phyloP scores from a whole-genome alignment of 495 filamentous ascomycete genomes.

The Aspergillus avenaceus region DNA sequence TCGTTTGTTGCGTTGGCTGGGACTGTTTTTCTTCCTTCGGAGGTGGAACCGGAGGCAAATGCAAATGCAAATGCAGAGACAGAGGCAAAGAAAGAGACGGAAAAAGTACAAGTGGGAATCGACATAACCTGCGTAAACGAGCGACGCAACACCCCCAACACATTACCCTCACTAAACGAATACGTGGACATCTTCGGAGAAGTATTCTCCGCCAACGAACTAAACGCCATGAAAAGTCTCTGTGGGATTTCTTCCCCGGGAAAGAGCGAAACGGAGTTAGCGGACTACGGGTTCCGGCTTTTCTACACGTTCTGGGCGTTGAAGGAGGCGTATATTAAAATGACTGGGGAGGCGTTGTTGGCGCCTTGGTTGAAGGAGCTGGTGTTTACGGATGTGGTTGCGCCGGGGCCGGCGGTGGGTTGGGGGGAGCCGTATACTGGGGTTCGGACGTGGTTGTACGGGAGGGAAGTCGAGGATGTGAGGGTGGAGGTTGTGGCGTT shows the following conservation, averaged over 20 bases:
- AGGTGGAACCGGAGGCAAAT: too few relatives aligned
- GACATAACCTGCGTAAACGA: slow-evolving; percentile 77
- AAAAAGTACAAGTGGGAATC: slow-evolving; percentile 60
- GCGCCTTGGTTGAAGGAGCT: slow-evolving; percentile 71
- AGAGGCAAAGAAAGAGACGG: too few relatives aligned
- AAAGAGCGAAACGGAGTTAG: slow-evolving; percentile 16
- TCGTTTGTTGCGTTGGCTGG: slow-evolving; percentile 67
- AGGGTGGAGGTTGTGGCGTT: slow-evolving; percentile 58
- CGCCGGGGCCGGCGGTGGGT: slow-evolving; percentile 37
- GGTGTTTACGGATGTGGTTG: slow-evolving; percentile 62
- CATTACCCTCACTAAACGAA: slow-evolving; percentile 51
- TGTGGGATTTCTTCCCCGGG: slow-evolving; percentile 16
- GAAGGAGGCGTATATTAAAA: slow-evolving; percentile 90
- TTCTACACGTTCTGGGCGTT: slow-evolving; percentile 90
- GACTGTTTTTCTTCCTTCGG: slow-evolving; percentile 23
- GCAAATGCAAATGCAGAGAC: too few relatives aligned
- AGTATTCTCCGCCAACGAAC: slow-evolving; percentile 62
- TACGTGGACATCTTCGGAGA: slow-evolving; percentile 79
- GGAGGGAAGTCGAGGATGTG: slow-evolving; percentile 46
- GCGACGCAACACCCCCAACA: slow-evolving; percentile 42
- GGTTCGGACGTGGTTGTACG: slow-evolving; percentile 49
- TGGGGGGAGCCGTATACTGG: slow-evolving; percentile 52
- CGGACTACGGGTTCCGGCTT: slow-evolving; percentile 60
- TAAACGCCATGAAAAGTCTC: slow-evolving; percentile 52
- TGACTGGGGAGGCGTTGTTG: slow-evolving; percentile 83